A percentile compares a stretch with the other conserved stretches of the same genome.
phyloP scores from a whole-genome alignment of 805 yeast genomes.

The Saccharomyces jurei region DNA sequence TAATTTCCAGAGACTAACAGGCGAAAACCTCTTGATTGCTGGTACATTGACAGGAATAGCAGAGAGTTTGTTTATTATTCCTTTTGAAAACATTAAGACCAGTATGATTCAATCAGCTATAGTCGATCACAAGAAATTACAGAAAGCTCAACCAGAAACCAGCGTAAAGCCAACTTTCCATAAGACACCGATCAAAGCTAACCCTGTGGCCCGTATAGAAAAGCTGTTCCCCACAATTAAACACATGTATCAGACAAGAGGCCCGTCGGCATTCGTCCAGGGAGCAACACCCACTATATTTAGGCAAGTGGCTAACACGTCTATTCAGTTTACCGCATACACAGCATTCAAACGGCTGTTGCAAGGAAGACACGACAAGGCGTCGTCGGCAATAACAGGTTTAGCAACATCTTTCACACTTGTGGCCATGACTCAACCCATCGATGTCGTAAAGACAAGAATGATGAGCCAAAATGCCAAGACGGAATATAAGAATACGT shows the following conservation, averaged over 20 bases:
- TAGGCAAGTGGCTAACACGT: constrained; percentile 71
- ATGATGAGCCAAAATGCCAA: constrained; percentile 73
- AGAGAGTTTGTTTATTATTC: constrained; percentile 78
- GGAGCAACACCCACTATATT: constrained; percentile 77
- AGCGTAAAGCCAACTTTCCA: constrained; percentile 27
- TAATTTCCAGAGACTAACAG: constrained; percentile 52
- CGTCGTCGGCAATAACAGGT: constrained; percentile 43
- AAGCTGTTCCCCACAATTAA: constrained; percentile 41
- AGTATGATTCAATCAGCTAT: constrained; percentile 67
- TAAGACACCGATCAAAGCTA: constrained; percentile 15
- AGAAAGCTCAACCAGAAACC: constrained; percentile 13
- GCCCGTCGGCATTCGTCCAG: constrained; percentile 68
- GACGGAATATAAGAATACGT: constrained; percentile 48
- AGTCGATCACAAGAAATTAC: constrained; percentile 21
- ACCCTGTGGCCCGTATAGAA: constrained; percentile 27
- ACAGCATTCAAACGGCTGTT: constrained; percentile 66
- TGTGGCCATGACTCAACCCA: constrained; percentile 74
- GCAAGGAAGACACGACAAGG: constrained; percentile 10
- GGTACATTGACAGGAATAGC: constrained; percentile 75
- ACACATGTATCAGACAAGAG: constrained; percentile 67
- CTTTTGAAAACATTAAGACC: constrained; percentile 81
- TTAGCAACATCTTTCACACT: constrained; percentile 63
- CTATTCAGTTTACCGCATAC: constrained; percentile 78
- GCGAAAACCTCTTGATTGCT: constrained; percentile 76
- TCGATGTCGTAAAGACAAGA: constrained; percentile 80